Evolutionary conservation across 345 rosid genomes (phyloP).

Genomic region (Psidium friedrichsthalianum): DNA sequence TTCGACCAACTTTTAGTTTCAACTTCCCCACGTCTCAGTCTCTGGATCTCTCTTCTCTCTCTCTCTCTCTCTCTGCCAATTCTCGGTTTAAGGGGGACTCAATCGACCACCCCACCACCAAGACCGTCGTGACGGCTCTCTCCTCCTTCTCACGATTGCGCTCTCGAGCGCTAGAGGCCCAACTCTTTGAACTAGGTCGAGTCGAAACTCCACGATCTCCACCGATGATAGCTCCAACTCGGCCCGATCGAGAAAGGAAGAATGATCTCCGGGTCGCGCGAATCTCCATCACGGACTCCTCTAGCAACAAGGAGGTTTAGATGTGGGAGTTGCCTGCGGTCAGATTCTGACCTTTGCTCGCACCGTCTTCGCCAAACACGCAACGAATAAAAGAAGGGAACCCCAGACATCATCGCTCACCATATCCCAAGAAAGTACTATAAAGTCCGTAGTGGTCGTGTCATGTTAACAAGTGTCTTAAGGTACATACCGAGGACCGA

Average conservation of each 20-base stretch:
- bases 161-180: neutral
- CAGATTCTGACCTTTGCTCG: neutral
- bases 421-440: neutral
- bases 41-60: no score
- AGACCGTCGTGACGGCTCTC: neutral
- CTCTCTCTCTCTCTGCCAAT: no score
- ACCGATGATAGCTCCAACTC: constrained; percentile 7
- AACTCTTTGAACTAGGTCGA: neutral
- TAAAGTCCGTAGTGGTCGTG: neutral
- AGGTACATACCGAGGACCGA: neutral
- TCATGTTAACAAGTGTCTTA: neutral
- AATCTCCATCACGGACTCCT: constrained; percentile 26
- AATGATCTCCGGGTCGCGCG: constrained; percentile 6
- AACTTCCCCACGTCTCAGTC: no score
- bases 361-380: neutral
- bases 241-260: neutral
- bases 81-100: no score
- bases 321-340: neutral
- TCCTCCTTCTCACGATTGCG: neutral
- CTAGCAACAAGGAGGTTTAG: constrained; percentile 14
- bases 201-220: constrained; percentile 3
- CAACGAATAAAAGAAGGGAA: neutral
- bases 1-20: no score
- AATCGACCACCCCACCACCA: neutral
- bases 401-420: no score